Conservation (phyloP, 192 early-diverging fungal genomes). For the Gonapodya sp. region DNA sequence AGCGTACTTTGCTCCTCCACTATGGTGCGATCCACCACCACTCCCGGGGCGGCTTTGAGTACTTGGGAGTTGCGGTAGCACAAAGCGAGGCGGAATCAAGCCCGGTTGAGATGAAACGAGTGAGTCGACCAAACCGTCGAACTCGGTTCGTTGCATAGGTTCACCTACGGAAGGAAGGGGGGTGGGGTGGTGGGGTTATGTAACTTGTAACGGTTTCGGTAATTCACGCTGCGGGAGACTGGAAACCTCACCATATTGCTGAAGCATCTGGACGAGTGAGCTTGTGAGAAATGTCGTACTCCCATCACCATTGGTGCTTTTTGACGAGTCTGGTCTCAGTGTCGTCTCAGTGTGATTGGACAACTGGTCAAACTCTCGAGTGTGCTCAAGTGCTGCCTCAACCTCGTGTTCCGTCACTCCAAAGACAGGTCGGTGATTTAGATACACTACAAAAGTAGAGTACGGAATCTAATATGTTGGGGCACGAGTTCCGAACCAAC, state of each 20-base stretch:
- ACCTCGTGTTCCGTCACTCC: constrained; percentile 30
- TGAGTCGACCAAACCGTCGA: constrained; percentile 23
- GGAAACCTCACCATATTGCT: constrained; percentile 37
- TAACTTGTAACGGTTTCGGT: background rate
- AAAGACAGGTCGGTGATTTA: constrained; percentile 41
- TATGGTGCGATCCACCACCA: background rate
- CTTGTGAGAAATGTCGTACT: constrained; percentile 15
- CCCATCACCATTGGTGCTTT: constrained; percentile 12
- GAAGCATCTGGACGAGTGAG: constrained; percentile 34
- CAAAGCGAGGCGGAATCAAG: background rate
- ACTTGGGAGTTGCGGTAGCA: background rate
- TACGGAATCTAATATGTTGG: background rate
- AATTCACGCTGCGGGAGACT: background rate
- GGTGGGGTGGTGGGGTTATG: constrained; percentile 4
- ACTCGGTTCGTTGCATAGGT: constrained; percentile 28
- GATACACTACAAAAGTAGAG: constrained; percentile 28
- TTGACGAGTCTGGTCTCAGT: constrained; percentile 11
- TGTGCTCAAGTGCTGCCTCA: constrained; percentile 26
- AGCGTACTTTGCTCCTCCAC: background rate
- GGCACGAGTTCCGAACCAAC: background rate
- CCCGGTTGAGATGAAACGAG: constrained; percentile 17
- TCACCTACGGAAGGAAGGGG: constrained; percentile 31
- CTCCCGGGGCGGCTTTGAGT: background rate
- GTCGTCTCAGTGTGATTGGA: constrained; percentile 18
- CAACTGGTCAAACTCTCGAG: constrained; percentile 21